A percentile compares a stretch with the other conserved stretches of the same genome.
Conservation (phyloP, 345 rosid species). For the Diplotaxis tenuifolia region DNA sequence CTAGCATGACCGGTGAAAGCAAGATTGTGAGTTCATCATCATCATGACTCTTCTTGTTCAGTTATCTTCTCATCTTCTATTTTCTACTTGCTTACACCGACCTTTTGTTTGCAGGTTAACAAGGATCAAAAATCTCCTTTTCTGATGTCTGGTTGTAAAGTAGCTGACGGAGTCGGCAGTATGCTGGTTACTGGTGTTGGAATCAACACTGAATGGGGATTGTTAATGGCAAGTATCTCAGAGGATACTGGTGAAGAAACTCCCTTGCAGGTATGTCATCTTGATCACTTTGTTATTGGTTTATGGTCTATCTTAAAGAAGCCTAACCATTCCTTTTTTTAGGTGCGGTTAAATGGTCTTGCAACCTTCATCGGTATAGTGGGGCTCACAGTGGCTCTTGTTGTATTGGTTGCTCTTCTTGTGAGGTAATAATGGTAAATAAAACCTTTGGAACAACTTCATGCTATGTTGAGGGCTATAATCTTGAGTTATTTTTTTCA, state of each 20-base stretch:
- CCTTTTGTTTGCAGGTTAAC: constrained; percentile 58
- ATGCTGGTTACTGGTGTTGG: constrained; percentile 99
- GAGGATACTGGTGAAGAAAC: constrained; percentile 99
- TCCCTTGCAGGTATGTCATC: constrained; percentile 84
- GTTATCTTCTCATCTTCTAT: not conserved
- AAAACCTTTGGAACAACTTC: constrained; percentile 16
- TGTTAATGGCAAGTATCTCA: constrained; percentile 96
- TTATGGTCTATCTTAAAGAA: constrained; percentile 14
- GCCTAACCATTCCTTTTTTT: constrained; percentile 17
- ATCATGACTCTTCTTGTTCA: constrained; percentile 14
- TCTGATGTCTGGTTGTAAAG: constrained; percentile 99
- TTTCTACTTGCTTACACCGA: constrained; percentile 28
- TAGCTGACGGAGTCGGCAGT: constrained; percentile 93
- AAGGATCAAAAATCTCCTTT: constrained; percentile 89
- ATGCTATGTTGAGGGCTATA: constrained; percentile 10
- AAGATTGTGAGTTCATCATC: constrained; percentile 59
- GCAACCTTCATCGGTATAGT: constrained; percentile 95
- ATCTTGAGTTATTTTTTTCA: constrained; percentile 30
- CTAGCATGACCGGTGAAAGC: constrained; percentile 99
- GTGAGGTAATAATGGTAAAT: constrained; percentile 50
- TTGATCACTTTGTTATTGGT: not conserved
- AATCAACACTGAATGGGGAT: constrained; percentile 99
- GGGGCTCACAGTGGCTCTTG: constrained; percentile 87
- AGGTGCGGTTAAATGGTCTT: constrained; percentile 98
- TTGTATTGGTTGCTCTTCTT: constrained; percentile 76